Percentiles rank a stretch among this genome's conserved stretches.
Conservation (phyloP, 257 asterid species). For the Rehmannia glutinosa region DNA sequence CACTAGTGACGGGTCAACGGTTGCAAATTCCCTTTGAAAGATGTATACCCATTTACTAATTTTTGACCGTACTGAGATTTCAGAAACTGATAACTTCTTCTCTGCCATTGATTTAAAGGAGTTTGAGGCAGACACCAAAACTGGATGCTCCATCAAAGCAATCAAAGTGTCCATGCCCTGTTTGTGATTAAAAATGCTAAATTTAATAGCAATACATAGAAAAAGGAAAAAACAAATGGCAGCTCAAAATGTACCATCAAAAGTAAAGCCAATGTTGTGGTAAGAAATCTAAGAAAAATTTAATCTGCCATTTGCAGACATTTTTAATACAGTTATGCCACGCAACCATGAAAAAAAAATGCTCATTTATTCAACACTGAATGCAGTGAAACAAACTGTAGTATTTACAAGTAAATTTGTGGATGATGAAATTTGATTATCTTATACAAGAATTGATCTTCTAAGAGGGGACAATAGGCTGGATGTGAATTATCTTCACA, state of each 20-base stretch:
- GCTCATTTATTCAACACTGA: too few relatives aligned
- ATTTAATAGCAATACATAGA: slow-evolving; percentile 2
- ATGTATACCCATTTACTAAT: slow-evolving; percentile 58
- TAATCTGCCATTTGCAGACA: too few relatives aligned
- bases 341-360: too few relatives aligned
- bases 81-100: slow-evolving; percentile 51
- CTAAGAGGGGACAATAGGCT: not conserved
- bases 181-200: slow-evolving; percentile 7
- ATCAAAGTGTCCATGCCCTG: slow-evolving; percentile 55
- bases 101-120: slow-evolving; percentile 43
- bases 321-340: too few relatives aligned
- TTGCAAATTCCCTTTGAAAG: slow-evolving; percentile 90
- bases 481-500: too few relatives aligned
- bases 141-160: slow-evolving; percentile 75
- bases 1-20: slow-evolving; percentile 75
- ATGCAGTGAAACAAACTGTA: not conserved
- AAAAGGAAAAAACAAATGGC: not conserved
- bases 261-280: not conserved
- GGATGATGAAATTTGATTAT: slow-evolving; percentile 1
- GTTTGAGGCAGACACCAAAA: slow-evolving; percentile 56
- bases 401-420: not conserved
- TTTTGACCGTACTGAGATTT: slow-evolving; percentile 22
- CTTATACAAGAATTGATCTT: not conserved
- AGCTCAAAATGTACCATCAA: not conserved
- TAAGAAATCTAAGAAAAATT: not conserved